Conservation (phyloP, 345 rosid species). For the Eutrema yunnanense region DNA sequence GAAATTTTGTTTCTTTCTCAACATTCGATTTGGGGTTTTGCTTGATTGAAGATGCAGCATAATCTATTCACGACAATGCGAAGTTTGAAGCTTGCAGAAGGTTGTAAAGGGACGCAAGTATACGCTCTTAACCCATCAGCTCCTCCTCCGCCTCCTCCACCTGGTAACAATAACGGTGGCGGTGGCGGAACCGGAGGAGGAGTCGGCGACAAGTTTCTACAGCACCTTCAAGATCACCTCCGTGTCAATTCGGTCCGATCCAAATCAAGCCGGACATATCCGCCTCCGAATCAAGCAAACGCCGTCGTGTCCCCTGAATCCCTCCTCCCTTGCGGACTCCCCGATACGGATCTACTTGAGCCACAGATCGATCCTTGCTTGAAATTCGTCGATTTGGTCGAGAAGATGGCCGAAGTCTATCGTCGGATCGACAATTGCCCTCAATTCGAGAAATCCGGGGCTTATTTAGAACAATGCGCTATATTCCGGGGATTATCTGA, state of each 20-base stretch:
- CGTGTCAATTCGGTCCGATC: constrained; percentile 51
- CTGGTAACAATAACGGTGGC: constrained; percentile 32
- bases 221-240: constrained; percentile 66
- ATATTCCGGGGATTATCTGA: constrained; percentile 59
- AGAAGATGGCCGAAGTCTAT: constrained; percentile 59
- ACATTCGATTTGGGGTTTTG: background rate
- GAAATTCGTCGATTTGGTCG: constrained; percentile 56
- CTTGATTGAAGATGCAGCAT: constrained; percentile 58
- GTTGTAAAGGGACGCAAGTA: constrained; percentile 73
- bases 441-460: constrained; percentile 50
- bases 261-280: constrained; percentile 42
- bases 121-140: constrained; percentile 53
- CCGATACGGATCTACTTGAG: constrained; percentile 62
- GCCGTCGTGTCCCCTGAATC: constrained; percentile 32
- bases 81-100: constrained; percentile 71
- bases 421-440: constrained; percentile 45
- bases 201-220: constrained; percentile 64
- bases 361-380: constrained; percentile 71
- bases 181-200: constrained; percentile 27
- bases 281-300: constrained; percentile 24
- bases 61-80: constrained; percentile 83
- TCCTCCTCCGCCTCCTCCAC: constrained; percentile 20
- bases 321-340: constrained; percentile 70
- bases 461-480: constrained; percentile 69
- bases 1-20: background rate